Evolutionary conservation across 352 stramenopile genomes (phyloP), one percentile per base, ranked within the genome.

Genomic region (Phytophthora idaei): DNA sequence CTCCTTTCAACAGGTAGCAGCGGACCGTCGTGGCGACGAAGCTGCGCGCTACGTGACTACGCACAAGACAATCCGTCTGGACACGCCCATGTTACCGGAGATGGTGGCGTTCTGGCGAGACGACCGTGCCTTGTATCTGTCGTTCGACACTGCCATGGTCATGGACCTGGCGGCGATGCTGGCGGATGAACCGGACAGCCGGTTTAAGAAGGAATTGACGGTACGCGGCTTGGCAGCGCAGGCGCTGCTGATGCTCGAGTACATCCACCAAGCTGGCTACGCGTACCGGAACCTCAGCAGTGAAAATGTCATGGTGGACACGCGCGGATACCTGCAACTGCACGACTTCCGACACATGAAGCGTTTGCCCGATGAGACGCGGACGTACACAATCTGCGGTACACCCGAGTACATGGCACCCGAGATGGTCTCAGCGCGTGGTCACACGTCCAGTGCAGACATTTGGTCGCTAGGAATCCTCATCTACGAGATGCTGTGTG

Each of bases 351-450:
- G 84, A 41, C 82, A 92, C 69, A 90, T 92, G 83, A 93, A 93
- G 63, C 90, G 90, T 45, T 78, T 93, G 5, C 82, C 83, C 7
- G 87, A 95, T 53, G 83, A 94, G 57, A 81, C 80, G 17, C 81
- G 86, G 11, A 96, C 90, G 31, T 94, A 94, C 72, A 96, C 90
- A 32, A 92, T 97, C 58, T 96, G 88, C 45, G 89, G 89, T 8
- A 96, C 89, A 25, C 82, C 90, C 29, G 90, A 97, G 72, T 97
- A 96, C 73, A 94, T 96, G 76, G 84, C 90, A 8, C 90, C 90
- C 0, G 90, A 97, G 66, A 93, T 97, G 85, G 77, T 97, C 36
- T 94, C 87, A 0, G 89, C 88, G 2, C 80, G 89, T 17, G 85
- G 85, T 5, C 87, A 97, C 58, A 93, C 83, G 10, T 78, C 75